Base-by-base conservation (phyloP, 768 basidiomycete species). In the Lactarius sp. region DNA sequence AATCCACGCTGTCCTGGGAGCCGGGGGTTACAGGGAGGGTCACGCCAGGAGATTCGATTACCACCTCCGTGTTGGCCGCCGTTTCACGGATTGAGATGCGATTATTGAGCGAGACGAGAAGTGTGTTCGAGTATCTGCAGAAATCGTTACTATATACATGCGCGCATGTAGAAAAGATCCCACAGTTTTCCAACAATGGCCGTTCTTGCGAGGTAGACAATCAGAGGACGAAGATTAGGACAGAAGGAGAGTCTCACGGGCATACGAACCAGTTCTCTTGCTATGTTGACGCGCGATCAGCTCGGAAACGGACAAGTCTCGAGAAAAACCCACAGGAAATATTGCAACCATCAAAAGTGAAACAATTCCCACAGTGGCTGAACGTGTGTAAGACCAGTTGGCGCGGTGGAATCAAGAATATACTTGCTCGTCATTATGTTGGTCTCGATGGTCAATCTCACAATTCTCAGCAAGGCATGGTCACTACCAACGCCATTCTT, bases 381-480 rank as follows among this genome's bases (percentile, higher is more conserved):
- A 34, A 27, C 3, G 10, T 16, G n/a, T 2, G 31, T 59, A 4
- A 52, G 44, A 59, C 47, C 5, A 27, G 8, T 3, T n/a, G 16
- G 31, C 14, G 31, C 5, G n/a, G 22, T 9, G 31, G n/a, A 6
- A 20, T 52, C 34, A 27, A 58, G 22, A 20, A 14, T 22, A 14
- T n/a, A 58, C 62, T 51, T 33, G 53, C 67, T 36, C 60, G 68
- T 27, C 64, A 71, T 61, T 3, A 62, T 22, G 53, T 71, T 72
- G 2, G 70, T 70, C 59, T 72, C 71, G 22, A 72, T 50, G 13
- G 69, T 69, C 51, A 72, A 27, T 13, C 68, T 67, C 4, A 72
- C 67, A 2, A 72, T 52, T 4, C 66, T 62, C 4, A 59, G 31
- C 2, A 72, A 50, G 34, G 61, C 16, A 33, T 67, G 44, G 22